Evolutionary conservation across 2,329 filamentous ascomycete species (phyloP).

Genomic region (Hymenoscyphus occultus): DNA sequence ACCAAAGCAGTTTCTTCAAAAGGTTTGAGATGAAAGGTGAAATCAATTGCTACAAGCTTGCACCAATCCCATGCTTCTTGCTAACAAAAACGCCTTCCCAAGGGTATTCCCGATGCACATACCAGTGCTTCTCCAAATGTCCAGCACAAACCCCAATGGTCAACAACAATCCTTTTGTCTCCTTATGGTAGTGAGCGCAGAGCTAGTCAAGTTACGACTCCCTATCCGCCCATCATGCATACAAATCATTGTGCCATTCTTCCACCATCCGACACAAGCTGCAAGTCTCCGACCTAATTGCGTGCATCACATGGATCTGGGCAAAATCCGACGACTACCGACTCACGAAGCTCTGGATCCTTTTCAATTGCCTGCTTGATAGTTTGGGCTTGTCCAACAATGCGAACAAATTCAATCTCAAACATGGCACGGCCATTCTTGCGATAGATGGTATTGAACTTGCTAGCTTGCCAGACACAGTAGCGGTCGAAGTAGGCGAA

Average conservation of each 20-base stretch:
- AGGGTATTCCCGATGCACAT: background rate
- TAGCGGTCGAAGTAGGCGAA: slow-evolving; percentile 16
- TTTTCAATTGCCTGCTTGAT: slow-evolving; percentile 13
- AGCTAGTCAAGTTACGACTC: background rate
- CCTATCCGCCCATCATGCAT: too few relatives aligned
- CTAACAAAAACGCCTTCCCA: background rate
- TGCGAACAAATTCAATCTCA: slow-evolving; percentile 21
- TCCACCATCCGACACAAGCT: too few relatives aligned
- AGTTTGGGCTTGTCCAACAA: slow-evolving; percentile 24
- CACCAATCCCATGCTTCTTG: background rate
- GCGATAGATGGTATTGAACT: background rate
- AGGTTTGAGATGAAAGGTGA: too few relatives aligned
- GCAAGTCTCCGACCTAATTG: background rate
- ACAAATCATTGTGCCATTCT: too few relatives aligned
- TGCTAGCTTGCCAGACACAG: slow-evolving; percentile 14
- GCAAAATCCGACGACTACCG: slow-evolving; percentile 1
- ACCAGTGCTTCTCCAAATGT: background rate
- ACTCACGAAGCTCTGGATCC: background rate
- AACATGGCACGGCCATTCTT: slow-evolving; percentile 10
- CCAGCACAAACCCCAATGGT: background rate
- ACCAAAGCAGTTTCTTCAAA: too few relatives aligned
- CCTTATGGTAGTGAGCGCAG: background rate
- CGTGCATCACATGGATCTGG: slow-evolving; percentile 6
- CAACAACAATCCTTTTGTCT: background rate
- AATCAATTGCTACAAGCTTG: background rate